A percentile compares a stretch with the other conserved stretches of the same genome.
Conservation (phyloP, 768 basidiomycete genomes). For the Lentinula sp. region DNA sequence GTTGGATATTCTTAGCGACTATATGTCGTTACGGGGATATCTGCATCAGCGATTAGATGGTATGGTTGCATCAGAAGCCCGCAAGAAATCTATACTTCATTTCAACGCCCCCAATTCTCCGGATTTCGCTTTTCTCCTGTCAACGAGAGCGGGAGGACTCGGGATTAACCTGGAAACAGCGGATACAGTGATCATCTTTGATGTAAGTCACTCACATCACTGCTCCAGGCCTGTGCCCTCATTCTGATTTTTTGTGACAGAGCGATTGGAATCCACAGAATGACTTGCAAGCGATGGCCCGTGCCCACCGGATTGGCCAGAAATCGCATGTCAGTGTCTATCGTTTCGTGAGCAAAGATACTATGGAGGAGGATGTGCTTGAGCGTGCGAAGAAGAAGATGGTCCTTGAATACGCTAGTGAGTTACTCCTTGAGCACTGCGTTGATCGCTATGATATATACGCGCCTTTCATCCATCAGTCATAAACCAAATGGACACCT, state of each 20-base stretch:
- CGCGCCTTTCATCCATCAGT: constrained; percentile 41
- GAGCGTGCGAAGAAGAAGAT: constrained; percentile 99
- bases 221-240: constrained; percentile 8
- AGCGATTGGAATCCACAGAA: constrained; percentile 99
- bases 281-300: constrained; percentile 98
- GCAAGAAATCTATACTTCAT: constrained; percentile 95
- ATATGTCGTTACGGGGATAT: constrained; percentile 86
- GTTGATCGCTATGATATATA: constrained; percentile 6
- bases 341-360: constrained; percentile 97
- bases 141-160: constrained; percentile 93
- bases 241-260: constrained; percentile 31
- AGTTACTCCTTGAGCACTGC: constrained; percentile 28
- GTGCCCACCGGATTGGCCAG: constrained; percentile 98
- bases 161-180: constrained; percentile 99
- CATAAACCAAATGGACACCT: constrained; percentile 99
- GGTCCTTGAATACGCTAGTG: constrained; percentile 99
- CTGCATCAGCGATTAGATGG: constrained; percentile 94
- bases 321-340: constrained; percentile 99
- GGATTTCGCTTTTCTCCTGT: constrained; percentile 95
- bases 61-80: constrained; percentile 86
- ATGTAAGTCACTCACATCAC: constrained; percentile 48
- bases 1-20: constrained; percentile 97
- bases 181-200: constrained; percentile 98
- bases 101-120: constrained; percentile 91
- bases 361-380: constrained; percentile 98